These are phyloP conservation scores for Aureobasidium vineae DNA, from an alignment of 2,329 filamentous ascomycete genomes.

Conservation along the genomic window DNA sequence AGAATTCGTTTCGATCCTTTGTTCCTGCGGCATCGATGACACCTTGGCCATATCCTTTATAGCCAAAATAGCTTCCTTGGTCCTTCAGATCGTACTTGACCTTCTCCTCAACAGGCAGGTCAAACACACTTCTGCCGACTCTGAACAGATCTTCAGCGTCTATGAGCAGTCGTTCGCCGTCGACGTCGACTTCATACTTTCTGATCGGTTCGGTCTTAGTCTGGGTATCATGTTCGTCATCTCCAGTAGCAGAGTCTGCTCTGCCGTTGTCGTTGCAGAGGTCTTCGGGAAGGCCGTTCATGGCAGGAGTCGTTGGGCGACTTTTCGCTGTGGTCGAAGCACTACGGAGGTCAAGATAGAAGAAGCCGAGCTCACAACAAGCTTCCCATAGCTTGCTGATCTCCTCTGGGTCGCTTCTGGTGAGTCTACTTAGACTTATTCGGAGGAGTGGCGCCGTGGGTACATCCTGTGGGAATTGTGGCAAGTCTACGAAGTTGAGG, in stretches of 20 bases:
- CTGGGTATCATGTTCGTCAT: not conserved
- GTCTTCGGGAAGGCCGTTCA: slow-evolving; percentile 14
- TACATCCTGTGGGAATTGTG: slow-evolving; percentile 45
- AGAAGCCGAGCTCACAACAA: slow-evolving; percentile 54
- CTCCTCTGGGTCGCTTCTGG: slow-evolving; percentile 38
- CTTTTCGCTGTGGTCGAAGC: slow-evolving; percentile 9
- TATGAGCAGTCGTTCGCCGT: slow-evolving; percentile 44
- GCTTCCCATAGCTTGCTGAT: slow-evolving; percentile 41
- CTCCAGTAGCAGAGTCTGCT: slow-evolving; percentile 8
- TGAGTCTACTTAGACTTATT: slow-evolving; percentile 41
- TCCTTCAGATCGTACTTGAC: slow-evolving; percentile 54
- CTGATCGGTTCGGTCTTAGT: not conserved
- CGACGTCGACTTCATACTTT: slow-evolving; percentile 24
- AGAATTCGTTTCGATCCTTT: slow-evolving; percentile 54
- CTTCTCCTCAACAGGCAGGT: slow-evolving; percentile 53
- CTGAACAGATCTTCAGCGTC: slow-evolving; percentile 50
- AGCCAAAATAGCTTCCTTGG: slow-evolving; percentile 55
- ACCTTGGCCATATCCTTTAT: slow-evolving; percentile 46
- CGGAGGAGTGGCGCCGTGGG: slow-evolving; percentile 44
- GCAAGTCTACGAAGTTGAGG: slow-evolving; percentile 38
- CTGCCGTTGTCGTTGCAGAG: not conserved
- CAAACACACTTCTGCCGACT: slow-evolving; percentile 49
- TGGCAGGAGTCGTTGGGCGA: not conserved
- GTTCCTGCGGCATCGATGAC: slow-evolving; percentile 52
- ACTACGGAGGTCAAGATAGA: slow-evolving; percentile 53